Evolutionary conservation across 2,329 filamentous ascomycete genomes (phyloP).

Genomic region (Fusarium sp.): DNA sequence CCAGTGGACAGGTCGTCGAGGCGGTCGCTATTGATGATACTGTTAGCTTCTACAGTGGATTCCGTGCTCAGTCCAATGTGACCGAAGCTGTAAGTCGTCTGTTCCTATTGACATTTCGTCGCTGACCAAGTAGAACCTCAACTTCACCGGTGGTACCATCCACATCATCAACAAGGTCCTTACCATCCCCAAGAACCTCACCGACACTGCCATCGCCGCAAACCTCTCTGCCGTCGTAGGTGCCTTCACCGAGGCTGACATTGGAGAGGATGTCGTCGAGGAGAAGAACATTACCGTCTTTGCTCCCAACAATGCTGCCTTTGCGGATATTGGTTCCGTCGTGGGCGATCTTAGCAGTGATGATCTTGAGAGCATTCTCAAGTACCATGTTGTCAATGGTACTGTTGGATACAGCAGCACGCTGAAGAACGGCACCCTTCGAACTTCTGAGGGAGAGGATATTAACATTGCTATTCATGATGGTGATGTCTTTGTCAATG

Average conservation of each 20-base stretch:
- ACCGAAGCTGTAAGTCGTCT: conserved; percentile 42
- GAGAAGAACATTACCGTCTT: conserved; percentile 65
- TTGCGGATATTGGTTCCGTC: conserved; percentile 63
- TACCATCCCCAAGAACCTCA: conserved; percentile 46
- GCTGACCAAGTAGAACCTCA: conserved; percentile 48
- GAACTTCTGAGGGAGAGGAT: conserved; percentile 43
- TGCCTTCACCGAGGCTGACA: conserved; percentile 39
- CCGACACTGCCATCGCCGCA: conserved; percentile 42
- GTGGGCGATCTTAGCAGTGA: conserved; percentile 55
- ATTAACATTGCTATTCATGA: conserved; percentile 56
- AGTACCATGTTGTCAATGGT: conserved; percentile 70
- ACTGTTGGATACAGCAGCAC: conserved; percentile 52
- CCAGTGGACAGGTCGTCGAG: conserved; percentile 57
- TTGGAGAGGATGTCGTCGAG: conserved; percentile 37
- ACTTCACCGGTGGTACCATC: conserved; percentile 57
- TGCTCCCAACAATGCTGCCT: conserved; percentile 68
- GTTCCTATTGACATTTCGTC: too few relatives aligned
- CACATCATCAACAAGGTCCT: conserved; percentile 62
- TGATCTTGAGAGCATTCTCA: conserved; percentile 61
- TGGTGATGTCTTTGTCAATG: conserved; percentile 48
- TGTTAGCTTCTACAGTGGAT: conserved; percentile 58
- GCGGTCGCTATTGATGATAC: conserved; percentile 52
- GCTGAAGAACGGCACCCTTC: conserved; percentile 40
- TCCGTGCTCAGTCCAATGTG: conserved; percentile 52
- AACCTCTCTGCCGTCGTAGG: conserved; percentile 37